Percentiles rank a stretch among this genome's conserved stretches.
These are phyloP conservation scores for Colletotrichum lentis DNA, from an alignment of 2,329 filamentous ascomycete species.

Conservation along the genomic window DNA sequence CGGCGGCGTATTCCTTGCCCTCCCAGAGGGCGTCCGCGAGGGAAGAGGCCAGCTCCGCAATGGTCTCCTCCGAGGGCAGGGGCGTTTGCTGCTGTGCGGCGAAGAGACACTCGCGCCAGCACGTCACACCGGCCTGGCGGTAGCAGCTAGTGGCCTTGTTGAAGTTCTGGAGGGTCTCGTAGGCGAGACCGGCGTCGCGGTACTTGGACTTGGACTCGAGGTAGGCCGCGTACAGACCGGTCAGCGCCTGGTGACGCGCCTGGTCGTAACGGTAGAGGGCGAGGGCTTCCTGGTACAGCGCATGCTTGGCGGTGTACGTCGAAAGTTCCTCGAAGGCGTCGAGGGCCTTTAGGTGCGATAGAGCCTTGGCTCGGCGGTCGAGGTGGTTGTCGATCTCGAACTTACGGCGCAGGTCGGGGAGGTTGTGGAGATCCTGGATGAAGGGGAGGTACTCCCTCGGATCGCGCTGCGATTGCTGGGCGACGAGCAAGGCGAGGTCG, in stretches of 20 bases:
- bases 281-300: slow-evolving; percentile 80
- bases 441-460: slow-evolving; percentile 96
- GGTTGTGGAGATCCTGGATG: slow-evolving; percentile 82
- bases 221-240: slow-evolving; percentile 79
- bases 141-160: slow-evolving; percentile 82
- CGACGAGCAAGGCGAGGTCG: slow-evolving; percentile 86
- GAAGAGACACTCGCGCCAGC: slow-evolving; percentile 92
- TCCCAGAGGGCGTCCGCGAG: slow-evolving; percentile 84
- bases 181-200: slow-evolving; percentile 87
- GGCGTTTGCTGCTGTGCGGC: slow-evolving; percentile 73
- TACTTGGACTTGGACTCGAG: slow-evolving; percentile 79
- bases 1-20: slow-evolving; percentile 81
- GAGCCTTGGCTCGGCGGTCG: slow-evolving; percentile 76
- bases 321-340: slow-evolving; percentile 80
- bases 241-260: slow-evolving; percentile 71
- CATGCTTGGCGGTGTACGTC: slow-evolving; percentile 79
- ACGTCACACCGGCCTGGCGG: slow-evolving; percentile 74
- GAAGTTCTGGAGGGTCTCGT: slow-evolving; percentile 84
- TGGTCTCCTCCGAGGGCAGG: slow-evolving; percentile 65
- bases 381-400: slow-evolving; percentile 93
- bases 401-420: slow-evolving; percentile 73
- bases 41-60: slow-evolving; percentile 73
- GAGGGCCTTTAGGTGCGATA: slow-evolving; percentile 77
- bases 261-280: slow-evolving; percentile 84
- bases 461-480: slow-evolving; percentile 95